Conservation (phyloP, 2,329 filamentous ascomycete species). For the Microdochium bolleyi region DNA sequence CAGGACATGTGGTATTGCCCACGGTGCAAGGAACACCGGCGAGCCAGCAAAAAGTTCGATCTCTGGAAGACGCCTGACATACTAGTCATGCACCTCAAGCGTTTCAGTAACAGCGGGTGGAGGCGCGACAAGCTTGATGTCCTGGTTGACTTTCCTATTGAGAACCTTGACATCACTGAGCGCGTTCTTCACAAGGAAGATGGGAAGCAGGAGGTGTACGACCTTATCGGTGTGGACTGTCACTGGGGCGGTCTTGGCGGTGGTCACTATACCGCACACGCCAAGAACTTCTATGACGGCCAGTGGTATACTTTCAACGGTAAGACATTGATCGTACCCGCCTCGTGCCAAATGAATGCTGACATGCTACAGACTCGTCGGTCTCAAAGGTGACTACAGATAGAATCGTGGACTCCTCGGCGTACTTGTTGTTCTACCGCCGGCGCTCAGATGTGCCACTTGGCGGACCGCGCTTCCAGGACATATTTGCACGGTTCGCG, state of each 20-base stretch:
- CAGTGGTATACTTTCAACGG: constrained; percentile 98
- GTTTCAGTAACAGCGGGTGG: constrained; percentile 78
- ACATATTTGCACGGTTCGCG: constrained; percentile 59
- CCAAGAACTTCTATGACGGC: constrained; percentile 82
- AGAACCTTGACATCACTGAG: constrained; percentile 73
- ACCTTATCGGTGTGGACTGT: constrained; percentile 92
- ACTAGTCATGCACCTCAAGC: constrained; percentile 88
- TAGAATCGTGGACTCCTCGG: constrained; percentile 63
- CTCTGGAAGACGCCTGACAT: constrained; percentile 97
- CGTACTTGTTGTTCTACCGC: constrained; percentile 94
- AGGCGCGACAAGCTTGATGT: constrained; percentile 89
- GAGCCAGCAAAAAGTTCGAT: constrained; percentile 93
- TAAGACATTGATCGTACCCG: constrained; percentile 34
- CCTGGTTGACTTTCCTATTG: constrained; percentile 82
- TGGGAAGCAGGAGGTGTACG: constrained; percentile 78
- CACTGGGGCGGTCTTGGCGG: constrained; percentile 91
- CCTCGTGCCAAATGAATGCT: constrained; percentile 18
- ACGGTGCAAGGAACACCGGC: constrained; percentile 85
- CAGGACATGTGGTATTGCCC: constrained; percentile 98
- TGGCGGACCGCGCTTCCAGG: constrained; percentile 67
- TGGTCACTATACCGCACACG: constrained; percentile 92
- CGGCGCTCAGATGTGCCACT: constrained; percentile 70
- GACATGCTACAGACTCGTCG: constrained; percentile 58
- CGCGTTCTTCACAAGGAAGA: constrained; percentile 74
- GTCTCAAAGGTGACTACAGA: constrained; percentile 56